Evolutionary conservation across 75 land plant genomes (phyloP), one percentile per base, ranked within the genome.

Genomic region (Larix kaempferi): DNA sequence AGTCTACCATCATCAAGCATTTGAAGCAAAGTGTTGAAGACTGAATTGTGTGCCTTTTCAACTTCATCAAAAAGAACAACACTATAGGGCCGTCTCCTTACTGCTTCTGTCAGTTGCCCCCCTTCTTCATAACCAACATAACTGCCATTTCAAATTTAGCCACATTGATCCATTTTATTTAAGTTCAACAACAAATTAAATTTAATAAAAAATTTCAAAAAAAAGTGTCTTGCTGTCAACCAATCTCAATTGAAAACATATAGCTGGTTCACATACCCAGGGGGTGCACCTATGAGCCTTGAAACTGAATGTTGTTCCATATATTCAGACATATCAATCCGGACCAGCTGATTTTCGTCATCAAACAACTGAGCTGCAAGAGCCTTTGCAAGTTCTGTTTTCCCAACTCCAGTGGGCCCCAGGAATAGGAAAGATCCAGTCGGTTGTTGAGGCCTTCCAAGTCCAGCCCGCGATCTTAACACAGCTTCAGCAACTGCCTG

Each of bases 321-420:
- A 79, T 94, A 95, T 78, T 95, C 99, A 81, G 88, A 91, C 99
- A 95, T 95, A 57, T 95, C 97, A 29, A 93, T 87, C 55, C 93
- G 73, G 49, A 93, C 80, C 77, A 93, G 85, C 49, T 90, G 92
- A 74, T 89, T 86, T 76, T 93, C 93, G 16, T 92, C 86, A 26
- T 91, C 86, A 74, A 93, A 93, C 39, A 91, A 87, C 69, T 89
- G 88, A 76, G 93, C 95, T 64, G 99, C 99, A 74, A 98, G 72
- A 75, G 98, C 96, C 89, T 95, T 98, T 37, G 98, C 80, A 56
- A 98, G 87, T 79, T 95, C 98, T 54, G 98, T 93, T 82, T 98
- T 95, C 12, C 99, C 99, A 65, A 94, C 98, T 59, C 99, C 99
- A 57, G 99, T 97, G 22, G 99, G 98, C 56, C 99, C 99, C 85